Base-by-base conservation (phyloP, 192 early-diverging fungal genomes). In the Backusella luteola region DNA sequence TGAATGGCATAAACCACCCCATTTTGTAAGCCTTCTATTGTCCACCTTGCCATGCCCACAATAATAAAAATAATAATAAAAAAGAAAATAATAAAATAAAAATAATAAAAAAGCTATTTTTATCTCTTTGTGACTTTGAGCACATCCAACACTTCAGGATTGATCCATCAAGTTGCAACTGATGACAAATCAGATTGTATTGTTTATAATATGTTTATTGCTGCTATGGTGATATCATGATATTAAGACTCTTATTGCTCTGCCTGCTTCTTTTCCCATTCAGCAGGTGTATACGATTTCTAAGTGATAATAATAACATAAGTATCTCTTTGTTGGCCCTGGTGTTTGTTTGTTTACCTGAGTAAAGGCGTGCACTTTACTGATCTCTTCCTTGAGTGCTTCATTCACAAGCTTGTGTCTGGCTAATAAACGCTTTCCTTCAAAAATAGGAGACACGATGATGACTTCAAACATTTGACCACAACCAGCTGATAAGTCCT, bases 401-500 rank as follows among this genome's bases (percentile, higher is more conserved):
- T 94, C 92, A 81, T 96, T 94, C 19, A 96, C 94, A 76, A 96
- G 76, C 36, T 91, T 86, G 76, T 96, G 94, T 79, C 91, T 86
- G 76, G 91, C 88, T 15, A 96, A 83, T 8, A 90, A 77, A 8
- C 84, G 73, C 79, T 90, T 92, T 66, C 91, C 93, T 75, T 90
- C 89, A 82, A 96, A 96, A 75, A 85, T 26, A 52, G 87, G 73
- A 12, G 93, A 92, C 1, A 96, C 93, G 66, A 96, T 91, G 11
- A 89, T 76, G 44, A 94, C 91, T 52, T 96, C 91, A 80, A 92
- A 94, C 83, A 85, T 89, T 76, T 93, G 91, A 53, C 94, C 94
- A 84, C 94, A 96, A 21, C 94, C 94, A 72, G 92, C 91, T 75
- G 87, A 85, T n/a, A 81, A 84, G 80, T 92, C 90, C 34, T 46